A percentile compares a stretch with the other conserved stretches of the same genome.
Conservation (phyloP, 768 basidiomycete genomes). For the Mycena amicta region DNA sequence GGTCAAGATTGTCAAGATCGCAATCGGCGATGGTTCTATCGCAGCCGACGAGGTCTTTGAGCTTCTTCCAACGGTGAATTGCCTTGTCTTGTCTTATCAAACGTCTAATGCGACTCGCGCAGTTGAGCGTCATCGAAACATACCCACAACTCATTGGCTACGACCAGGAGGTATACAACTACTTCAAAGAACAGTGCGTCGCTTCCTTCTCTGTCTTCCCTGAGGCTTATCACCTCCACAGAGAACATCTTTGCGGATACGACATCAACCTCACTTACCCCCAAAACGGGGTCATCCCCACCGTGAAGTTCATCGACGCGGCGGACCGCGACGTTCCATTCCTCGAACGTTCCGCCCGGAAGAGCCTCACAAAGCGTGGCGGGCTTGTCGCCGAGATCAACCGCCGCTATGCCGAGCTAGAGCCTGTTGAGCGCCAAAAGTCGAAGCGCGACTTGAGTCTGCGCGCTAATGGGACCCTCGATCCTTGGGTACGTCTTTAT, state of each 20-base stretch:
- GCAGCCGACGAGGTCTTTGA: conserved; percentile 53
- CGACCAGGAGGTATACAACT: conserved; percentile 63
- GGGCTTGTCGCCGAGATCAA: conserved; percentile 25
- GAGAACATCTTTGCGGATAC: conserved; percentile 63
- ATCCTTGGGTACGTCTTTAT: conserved; percentile 48
- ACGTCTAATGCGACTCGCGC: too few relatives aligned
- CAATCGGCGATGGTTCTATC: conserved; percentile 70
- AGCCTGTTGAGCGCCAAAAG: conserved; percentile 25
- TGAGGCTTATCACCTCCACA: conserved; percentile 26
- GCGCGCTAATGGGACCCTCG: conserved; percentile 52
- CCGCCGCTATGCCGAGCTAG: conserved; percentile 27
- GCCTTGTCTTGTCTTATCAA: too few relatives aligned
- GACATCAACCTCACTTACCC: conserved; percentile 73
- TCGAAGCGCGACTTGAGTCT: conserved; percentile 26
- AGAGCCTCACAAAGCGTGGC: conserved; percentile 13
- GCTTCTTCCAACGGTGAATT: conserved; percentile 58
- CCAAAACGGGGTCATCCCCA: conserved; percentile 54
- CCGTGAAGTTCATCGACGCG: conserved; percentile 38
- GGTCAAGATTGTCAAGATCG: conserved; percentile 66
- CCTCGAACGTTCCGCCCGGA: conserved; percentile 15
- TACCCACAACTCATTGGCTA: conserved; percentile 79
- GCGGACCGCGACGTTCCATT: conserved; percentile 39
- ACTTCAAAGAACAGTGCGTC: conserved; percentile 69
- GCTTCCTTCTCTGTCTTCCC: neutral
- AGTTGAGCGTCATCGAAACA: conserved; percentile 66